phyloP scores from a whole-genome alignment of 495 filamentous ascomycete genomes.

The Penicillium bialowiezense region DNA sequence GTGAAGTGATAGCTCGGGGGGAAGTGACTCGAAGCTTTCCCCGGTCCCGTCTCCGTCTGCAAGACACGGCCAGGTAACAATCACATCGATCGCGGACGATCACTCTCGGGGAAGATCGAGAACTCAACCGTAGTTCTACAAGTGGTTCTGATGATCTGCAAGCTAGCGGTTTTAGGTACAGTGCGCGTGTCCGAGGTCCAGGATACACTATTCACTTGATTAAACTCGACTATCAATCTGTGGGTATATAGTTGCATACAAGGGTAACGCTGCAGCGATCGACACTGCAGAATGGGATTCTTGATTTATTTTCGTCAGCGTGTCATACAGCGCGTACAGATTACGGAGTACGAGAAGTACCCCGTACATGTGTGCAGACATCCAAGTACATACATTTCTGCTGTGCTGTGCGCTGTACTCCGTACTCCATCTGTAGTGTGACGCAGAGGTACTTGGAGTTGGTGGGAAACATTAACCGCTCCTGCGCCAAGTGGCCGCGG shows the following conservation, averaged over 20 bases:
- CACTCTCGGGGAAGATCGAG: conserved; percentile 11
- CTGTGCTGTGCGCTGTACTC: too few species aligned
- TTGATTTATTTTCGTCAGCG: not conserved
- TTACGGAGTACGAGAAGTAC: too few species aligned
- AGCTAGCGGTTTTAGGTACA: conserved; percentile 1
- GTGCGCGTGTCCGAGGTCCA: too few species aligned
- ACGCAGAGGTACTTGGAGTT: not conserved
- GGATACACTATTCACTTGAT: not conserved
- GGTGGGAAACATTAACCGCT: conserved; percentile 16
- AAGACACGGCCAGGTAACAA: conserved; percentile 11
- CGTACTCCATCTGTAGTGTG: not conserved
- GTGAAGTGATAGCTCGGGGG: conserved; percentile 26
- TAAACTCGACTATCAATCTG: conserved; percentile 2
- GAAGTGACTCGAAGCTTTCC: conserved; percentile 12
- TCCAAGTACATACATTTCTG: too few species aligned
- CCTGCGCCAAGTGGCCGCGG: conserved; percentile 17
- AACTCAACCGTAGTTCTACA: conserved; percentile 2
- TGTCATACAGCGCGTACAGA: conserved; percentile 3
- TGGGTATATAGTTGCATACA: not conserved
- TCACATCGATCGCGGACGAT: conserved; percentile 2
- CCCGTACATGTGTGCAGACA: too few species aligned
- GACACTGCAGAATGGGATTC: conserved; percentile 6
- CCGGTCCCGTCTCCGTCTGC: conserved; percentile 16
- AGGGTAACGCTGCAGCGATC: conserved; percentile 7
- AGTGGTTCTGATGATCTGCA: conserved; percentile 8